Conservation (phyloP, 148 eudicot genomes). For the Bassia scoparia region DNA sequence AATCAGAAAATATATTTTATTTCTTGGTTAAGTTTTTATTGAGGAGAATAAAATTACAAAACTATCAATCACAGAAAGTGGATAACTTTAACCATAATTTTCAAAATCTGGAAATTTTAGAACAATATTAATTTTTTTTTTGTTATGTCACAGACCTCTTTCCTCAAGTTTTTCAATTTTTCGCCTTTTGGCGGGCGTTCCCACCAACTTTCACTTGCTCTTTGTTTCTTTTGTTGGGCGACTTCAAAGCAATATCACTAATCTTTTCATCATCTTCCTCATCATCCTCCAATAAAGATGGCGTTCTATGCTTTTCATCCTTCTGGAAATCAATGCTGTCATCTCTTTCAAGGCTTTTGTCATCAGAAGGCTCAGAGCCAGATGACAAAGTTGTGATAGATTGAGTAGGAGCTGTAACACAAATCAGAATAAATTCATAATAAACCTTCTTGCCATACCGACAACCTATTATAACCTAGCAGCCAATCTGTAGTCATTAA, state of each 20-base stretch:
- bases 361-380: conserved; percentile 51
- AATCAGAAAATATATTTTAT: background rate
- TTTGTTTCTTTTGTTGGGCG: conserved; percentile 28
- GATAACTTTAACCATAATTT: background rate
- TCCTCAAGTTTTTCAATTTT: conserved; percentile 29
- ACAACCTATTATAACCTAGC: background rate
- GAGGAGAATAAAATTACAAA: background rate
- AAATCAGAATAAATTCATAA: conserved; percentile 9
- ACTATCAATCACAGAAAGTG: background rate
- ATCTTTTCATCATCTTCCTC: conserved; percentile 26
- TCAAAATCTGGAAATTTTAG: background rate
- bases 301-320: background rate
- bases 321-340: background rate
- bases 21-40: background rate
- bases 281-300: conserved; percentile 8
- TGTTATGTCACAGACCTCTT: conserved; percentile 25
- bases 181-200: conserved; percentile 44
- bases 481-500: no score
- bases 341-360: conserved; percentile 33
- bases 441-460: background rate
- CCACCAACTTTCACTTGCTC: conserved; percentile 31
- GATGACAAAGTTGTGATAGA: conserved; percentile 52
- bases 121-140: background rate
- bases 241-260: conserved; percentile 16
- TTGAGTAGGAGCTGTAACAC: conserved; percentile 49